Evolutionary conservation across 768 basidiomycete genomes (phyloP), one percentile per base, ranked within the genome.

Genomic region (Auriscalpium vulgare): DNA sequence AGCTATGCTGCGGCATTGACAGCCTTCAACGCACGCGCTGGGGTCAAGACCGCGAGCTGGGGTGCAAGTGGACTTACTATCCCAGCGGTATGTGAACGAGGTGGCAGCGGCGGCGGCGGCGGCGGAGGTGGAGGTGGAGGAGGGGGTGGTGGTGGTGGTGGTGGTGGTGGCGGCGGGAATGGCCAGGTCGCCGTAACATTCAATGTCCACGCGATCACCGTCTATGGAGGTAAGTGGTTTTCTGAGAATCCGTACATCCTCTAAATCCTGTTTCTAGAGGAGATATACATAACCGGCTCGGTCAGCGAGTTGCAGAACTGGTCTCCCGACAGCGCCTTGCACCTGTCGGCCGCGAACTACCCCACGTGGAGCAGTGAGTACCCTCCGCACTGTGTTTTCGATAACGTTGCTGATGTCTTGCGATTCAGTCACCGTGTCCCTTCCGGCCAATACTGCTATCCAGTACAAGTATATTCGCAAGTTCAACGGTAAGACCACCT

Each of bases 401-500:
- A 47, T 10, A 21, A 61, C 55, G 23, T 55, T 23, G 38, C 50
- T 37, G 40, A 43, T 17, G 14, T 43, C 38, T 54, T 53, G 10
- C 37, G 37, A 29, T 29, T 5, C 63, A 85, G 85, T 82, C 52
- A 84, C 82, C 7, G 74, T 87, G 10, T 72, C 71, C 21, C 65
- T 88, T 17, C 83, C 84, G 0, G 80, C 80, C 16, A 78, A 67
- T 60, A 76, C 80, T 1, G 61, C 61, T 47, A 73, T 89, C 56
- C 71, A 86, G 67, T 90, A 87, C 76, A 89, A 89, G 68, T 90
- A 84, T 66, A 78, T 87, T 63, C 74, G 80, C 53, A 85, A 69
- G 59, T 57, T 76, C 63, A 81, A 80, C 51, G 82, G 78, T 3
- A 63, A 63, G 8, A 72, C 84, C 17, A 84, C 79, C 14, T 90